phyloP scores from a whole-genome alignment of 768 basidiomycete genomes.

The Russula sp. region DNA sequence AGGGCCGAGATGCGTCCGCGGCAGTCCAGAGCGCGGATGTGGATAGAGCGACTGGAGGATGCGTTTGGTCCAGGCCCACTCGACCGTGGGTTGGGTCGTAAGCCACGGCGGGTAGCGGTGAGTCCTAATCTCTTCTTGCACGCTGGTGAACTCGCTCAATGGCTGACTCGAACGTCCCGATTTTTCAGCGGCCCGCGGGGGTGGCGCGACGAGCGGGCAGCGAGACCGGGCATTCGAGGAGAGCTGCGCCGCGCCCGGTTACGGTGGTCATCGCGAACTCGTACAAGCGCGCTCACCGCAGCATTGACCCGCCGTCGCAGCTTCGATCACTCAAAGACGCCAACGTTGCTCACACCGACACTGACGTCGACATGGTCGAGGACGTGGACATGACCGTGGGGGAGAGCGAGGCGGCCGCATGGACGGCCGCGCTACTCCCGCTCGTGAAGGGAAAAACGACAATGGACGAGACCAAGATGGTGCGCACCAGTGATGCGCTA shows the following conservation, averaged over 20 bases:
- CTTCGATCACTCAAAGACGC: background rate
- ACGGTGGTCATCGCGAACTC: background rate
- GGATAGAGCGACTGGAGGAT: conserved; percentile 19
- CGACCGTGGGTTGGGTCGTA: conserved; percentile 17
- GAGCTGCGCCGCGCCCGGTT: background rate
- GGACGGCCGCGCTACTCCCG: conserved; percentile 15
- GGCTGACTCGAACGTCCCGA: background rate
- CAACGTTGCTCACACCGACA: background rate
- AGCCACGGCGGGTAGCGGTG: conserved; percentile 17
- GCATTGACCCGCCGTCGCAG: conserved; percentile 1
- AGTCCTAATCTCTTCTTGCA: background rate
- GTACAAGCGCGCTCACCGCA: background rate
- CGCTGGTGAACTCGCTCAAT: background rate
- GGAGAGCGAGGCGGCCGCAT: conserved; percentile 5
- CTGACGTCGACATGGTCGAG: background rate
- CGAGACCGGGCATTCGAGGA: background rate
- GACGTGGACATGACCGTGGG: background rate
- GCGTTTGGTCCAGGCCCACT: conserved; percentile 20
- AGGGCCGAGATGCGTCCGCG: conserved; percentile 12
- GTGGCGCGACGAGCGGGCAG: background rate
- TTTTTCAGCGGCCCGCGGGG: conserved; percentile 5
- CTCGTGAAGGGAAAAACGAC: conserved; percentile 15
- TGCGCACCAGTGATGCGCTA: background rate
- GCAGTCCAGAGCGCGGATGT: conserved; percentile 7
- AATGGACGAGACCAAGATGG: conserved; percentile 2